Evolutionary conservation across 139 green algal species (phyloP).

Genomic region (Mesotaenium endlicherianum): DNA sequence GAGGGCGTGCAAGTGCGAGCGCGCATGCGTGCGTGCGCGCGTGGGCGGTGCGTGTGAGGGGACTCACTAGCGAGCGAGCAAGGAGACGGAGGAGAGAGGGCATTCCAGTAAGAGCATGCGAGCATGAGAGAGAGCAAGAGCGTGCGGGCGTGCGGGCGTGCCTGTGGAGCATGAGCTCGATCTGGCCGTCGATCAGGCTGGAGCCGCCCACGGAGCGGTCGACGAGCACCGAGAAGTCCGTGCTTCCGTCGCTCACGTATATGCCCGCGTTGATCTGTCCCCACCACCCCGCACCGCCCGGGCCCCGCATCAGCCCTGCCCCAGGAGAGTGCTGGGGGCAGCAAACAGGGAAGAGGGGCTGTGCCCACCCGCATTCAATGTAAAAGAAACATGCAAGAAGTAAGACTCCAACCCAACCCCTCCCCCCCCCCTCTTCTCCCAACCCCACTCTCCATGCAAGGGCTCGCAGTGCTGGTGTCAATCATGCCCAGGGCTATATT

Average conservation of each 20-base stretch:
- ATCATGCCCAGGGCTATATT: too few relatives aligned
- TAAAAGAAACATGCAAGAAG: too few relatives aligned
- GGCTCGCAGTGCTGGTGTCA: too few relatives aligned
- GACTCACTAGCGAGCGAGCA: not conserved
- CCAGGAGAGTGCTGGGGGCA: not conserved
- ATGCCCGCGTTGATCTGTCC: constrained; percentile 47
- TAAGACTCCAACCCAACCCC: too few relatives aligned
- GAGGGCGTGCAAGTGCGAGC: not conserved
- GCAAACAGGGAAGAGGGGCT: too few relatives aligned
- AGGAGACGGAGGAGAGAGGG: not conserved
- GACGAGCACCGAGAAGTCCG: constrained; percentile 37
- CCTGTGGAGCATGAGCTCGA: constrained; percentile 58
- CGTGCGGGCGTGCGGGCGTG: not conserved
- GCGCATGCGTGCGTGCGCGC: too few relatives aligned
- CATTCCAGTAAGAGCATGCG: not conserved
- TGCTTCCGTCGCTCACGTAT: constrained; percentile 9
- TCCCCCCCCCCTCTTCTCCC: too few relatives aligned
- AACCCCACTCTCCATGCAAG: too few relatives aligned
- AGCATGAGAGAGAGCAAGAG: not conserved
- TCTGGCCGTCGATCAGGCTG: constrained; percentile 38
- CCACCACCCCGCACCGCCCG: too few relatives aligned
- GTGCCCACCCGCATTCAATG: too few relatives aligned
- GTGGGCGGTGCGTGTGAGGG: not conserved
- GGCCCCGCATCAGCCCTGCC: not conserved
- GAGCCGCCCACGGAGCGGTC: constrained; percentile 37